These are phyloP conservation scores for Fusarium tuaranense DNA, from an alignment of 2,329 filamentous ascomycete species.

Conservation along the genomic window DNA sequence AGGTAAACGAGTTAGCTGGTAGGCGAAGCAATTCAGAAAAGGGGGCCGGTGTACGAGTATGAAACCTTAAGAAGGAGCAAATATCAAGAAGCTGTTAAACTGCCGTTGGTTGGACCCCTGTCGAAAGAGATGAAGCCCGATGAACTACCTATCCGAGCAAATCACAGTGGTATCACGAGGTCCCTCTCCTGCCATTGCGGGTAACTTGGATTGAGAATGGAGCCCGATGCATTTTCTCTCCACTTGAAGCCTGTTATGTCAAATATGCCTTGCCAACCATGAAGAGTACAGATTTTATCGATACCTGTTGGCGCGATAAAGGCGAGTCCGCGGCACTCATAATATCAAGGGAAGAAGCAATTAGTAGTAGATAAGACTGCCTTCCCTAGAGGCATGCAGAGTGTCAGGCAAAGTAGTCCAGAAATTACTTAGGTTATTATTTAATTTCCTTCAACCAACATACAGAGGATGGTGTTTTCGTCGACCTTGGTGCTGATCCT, in stretches of 20 bases:
- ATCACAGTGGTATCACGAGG: neutral
- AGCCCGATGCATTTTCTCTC: neutral
- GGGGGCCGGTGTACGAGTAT: neutral
- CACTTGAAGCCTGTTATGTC: neutral
- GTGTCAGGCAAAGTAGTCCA: neutral
- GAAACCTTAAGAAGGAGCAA: neutral
- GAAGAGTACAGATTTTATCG: neutral
- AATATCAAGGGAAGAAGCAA: rapidly evolving
- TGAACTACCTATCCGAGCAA: neutral
- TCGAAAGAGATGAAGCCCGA: neutral
- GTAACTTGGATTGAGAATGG: neutral
- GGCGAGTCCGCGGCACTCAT: neutral
- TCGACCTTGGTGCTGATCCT: neutral
- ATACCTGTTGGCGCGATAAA: too few relatives aligned
- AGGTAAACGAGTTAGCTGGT: neutral
- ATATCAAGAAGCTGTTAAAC: neutral
- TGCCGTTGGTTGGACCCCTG: neutral
- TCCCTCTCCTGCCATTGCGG: neutral
- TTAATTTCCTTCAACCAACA: neutral
- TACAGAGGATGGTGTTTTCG: neutral
- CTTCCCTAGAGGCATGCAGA: neutral
- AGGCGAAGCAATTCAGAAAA: neutral
- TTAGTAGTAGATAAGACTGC: neutral
- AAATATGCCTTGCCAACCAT: neutral
- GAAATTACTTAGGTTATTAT: too few relatives aligned